A percentile compares a stretch with the other conserved stretches of the same genome.
phyloP scores from a whole-genome alignment of 805 yeast species.

The Metschnikowia amazonensis region DNA sequence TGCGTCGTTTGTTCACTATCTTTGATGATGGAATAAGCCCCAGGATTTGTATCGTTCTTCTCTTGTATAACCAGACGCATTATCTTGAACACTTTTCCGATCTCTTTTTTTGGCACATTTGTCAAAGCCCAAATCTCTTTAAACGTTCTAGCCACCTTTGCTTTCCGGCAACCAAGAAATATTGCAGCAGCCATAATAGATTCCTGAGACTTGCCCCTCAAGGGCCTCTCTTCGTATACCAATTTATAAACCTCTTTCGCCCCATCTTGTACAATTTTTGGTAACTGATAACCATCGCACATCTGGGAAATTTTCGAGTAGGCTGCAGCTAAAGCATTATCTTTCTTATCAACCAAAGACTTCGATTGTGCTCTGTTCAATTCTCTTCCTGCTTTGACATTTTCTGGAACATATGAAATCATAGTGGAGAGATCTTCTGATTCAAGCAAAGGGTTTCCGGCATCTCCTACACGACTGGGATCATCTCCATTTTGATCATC shows the following conservation, averaged over 20 bases:
- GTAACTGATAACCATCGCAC: constrained; percentile 95
- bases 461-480: constrained; percentile 99
- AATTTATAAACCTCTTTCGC: constrained; percentile 94
- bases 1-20: constrained; percentile 68
- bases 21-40: constrained; percentile 36
- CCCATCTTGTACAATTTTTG: constrained; percentile 93
- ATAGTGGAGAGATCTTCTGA: constrained; percentile 89
- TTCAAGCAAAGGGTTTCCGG: constrained; percentile 86
- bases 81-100: constrained; percentile 84
- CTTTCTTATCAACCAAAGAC: constrained; percentile 80
- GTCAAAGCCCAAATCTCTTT: constrained; percentile 95
- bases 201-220: constrained; percentile 89
- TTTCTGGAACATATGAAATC: constrained; percentile 84
- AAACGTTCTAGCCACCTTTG: constrained; percentile 90
- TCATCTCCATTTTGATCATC: constrained; percentile 98
- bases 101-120: constrained; percentile 88
- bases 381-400: constrained; percentile 82
- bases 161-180: constrained; percentile 89
- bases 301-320: constrained; percentile 88
- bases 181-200: constrained; percentile 96
- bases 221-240: constrained; percentile 79
- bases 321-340: constrained; percentile 82
- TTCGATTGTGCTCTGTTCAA: constrained; percentile 85
- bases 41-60: constrained; percentile 52
- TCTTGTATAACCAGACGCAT: constrained; percentile 59